Evolutionary conservation across 192 early-diverging fungal genomes (phyloP).

Genomic region (Backusella tarrabulga): DNA sequence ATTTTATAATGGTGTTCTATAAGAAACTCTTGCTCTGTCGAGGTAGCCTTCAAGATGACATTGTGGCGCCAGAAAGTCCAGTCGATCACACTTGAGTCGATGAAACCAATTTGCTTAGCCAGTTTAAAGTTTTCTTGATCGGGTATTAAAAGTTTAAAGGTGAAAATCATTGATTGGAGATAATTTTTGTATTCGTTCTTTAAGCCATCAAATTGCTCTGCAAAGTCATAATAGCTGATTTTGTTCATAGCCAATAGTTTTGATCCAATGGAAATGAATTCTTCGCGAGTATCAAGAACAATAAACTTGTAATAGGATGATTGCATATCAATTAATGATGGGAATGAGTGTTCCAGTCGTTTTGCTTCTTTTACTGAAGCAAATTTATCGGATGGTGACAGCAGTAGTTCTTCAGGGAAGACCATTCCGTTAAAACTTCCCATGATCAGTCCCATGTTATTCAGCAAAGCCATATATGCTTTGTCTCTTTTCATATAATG

Average conservation of each 20-base stretch:
- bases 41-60: background rate
- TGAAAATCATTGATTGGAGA: background rate
- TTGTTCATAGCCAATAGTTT: background rate
- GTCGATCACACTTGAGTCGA: background rate
- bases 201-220: background rate
- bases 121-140: constrained; percentile 1
- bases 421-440: background rate
- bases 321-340: background rate
- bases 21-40: background rate
- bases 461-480: background rate
- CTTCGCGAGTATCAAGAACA: background rate
- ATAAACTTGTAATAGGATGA: background rate
- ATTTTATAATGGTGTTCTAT: background rate
- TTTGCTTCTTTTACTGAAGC: background rate
- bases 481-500: background rate
- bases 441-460: background rate
- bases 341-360: background rate
- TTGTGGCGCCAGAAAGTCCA: background rate
- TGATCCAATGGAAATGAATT: background rate
- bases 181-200: background rate
- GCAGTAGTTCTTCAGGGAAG: background rate
- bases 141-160: background rate
- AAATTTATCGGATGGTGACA: background rate
- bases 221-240: background rate
- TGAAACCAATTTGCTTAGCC: background rate